Evolutionary conservation across 176 grass and related monocot genomes (phyloP).

Genomic region (Oryza australiensis): DNA sequence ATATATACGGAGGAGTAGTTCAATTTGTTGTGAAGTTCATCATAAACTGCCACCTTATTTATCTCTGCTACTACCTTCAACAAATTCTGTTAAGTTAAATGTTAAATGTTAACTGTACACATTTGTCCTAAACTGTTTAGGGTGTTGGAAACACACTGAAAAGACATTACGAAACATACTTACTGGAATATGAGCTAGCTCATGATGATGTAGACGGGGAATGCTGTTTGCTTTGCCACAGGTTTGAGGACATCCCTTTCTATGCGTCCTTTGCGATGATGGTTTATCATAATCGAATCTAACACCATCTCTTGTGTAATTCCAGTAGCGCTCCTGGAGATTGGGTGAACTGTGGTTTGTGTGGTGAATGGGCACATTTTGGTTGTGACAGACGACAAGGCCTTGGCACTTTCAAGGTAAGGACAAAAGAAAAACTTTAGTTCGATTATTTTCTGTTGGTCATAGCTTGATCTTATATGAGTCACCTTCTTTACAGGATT

Average conservation of each 20-base stretch:
- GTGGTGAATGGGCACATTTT: slow-evolving; percentile 99
- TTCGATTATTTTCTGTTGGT: background rate
- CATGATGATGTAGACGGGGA: slow-evolving; percentile 99
- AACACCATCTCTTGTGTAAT: slow-evolving; percentile 37
- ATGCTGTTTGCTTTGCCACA: slow-evolving; percentile 96
- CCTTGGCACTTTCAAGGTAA: slow-evolving; percentile 90
- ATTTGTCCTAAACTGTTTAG: slow-evolving; percentile 42
- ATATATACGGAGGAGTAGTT: background rate
- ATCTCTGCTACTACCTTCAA: background rate
- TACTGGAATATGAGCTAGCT: slow-evolving; percentile 93
- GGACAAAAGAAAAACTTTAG: background rate
- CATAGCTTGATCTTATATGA: slow-evolving; percentile 1
- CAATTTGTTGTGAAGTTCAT: slow-evolving; percentile 4
- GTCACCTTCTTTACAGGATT: slow-evolving; percentile 62
- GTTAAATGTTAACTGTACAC: background rate
- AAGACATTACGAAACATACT: slow-evolving; percentile 95
- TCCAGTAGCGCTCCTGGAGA: slow-evolving; percentile 97
- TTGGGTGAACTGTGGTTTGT: slow-evolving; percentile 97
- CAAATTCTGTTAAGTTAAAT: slow-evolving; percentile 23
- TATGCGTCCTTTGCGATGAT: slow-evolving; percentile 6
- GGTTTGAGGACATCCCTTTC: slow-evolving; percentile 46
- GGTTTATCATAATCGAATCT: background rate
- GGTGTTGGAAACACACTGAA: slow-evolving; percentile 96
- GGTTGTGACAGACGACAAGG: slow-evolving; percentile 95
- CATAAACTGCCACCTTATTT: background rate